phyloP scores from a whole-genome alignment of 768 basidiomycete species.

The Tricholoma furcatifolium region DNA sequence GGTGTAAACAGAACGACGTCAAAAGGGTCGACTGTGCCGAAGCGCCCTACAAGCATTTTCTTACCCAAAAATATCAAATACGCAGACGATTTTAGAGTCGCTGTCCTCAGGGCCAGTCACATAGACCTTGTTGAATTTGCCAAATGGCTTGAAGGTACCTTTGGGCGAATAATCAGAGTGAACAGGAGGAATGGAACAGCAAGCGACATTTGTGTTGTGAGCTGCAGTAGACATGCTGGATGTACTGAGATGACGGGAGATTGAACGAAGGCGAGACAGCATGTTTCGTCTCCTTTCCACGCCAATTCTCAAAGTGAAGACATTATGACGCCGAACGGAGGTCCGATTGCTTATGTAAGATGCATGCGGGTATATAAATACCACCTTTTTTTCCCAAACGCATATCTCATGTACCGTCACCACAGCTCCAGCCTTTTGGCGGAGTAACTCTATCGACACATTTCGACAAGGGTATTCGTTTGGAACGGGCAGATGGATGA shows the following conservation, averaged over 20 bases:
- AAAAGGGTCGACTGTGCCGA: not conserved
- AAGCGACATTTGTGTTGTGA: conserved; percentile 43
- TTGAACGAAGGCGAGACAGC: conserved; percentile 34
- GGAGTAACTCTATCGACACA: conserved; percentile 55
- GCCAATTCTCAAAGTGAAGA: not conserved
- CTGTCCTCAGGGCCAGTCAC: conserved; percentile 47
- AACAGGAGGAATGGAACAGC: conserved; percentile 57
- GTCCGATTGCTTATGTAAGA: conserved; percentile 4
- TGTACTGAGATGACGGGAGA: conserved; percentile 36
- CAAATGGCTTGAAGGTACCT: conserved; percentile 46
- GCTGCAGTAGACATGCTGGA: conserved; percentile 34
- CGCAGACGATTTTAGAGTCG: conserved; percentile 52
- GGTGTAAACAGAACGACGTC: not conserved
- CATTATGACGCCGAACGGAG: not conserved
- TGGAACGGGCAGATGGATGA: conserved; percentile 40
- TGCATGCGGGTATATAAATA: conserved; percentile 2
- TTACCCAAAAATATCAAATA: conserved; percentile 67
- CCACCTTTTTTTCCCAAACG: not conserved
- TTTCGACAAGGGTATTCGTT: conserved; percentile 52
- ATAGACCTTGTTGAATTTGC: conserved; percentile 50
- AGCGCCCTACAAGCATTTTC: not conserved
- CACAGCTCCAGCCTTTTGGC: conserved; percentile 31
- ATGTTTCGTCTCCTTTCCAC: conserved; percentile 5
- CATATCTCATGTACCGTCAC: conserved; percentile 28
- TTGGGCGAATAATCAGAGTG: conserved; percentile 51